phyloP scores from a whole-genome alignment of 73 alveolate genomes.

The Stentor roeselii region DNA sequence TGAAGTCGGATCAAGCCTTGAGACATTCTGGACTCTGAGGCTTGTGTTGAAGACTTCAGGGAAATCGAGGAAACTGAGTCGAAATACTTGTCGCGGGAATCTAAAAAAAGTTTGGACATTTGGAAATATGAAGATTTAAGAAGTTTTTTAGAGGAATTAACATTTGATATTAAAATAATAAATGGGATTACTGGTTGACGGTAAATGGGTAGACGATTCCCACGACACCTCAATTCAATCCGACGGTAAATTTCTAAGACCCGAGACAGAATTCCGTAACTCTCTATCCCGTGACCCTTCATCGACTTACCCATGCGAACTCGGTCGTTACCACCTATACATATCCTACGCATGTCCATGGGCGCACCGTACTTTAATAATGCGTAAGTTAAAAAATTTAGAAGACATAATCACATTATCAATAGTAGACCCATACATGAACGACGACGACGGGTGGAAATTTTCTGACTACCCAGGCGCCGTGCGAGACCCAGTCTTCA shows the following conservation, averaged over 20 bases:
- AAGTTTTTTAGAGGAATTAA: no score
- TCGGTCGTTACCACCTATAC: slow-evolving; percentile 36
- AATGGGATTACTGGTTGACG: slow-evolving; percentile 13
- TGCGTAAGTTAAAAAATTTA: slow-evolving; percentile 33
- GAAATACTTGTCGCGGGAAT: no score
- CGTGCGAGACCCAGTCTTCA: slow-evolving; percentile 15
- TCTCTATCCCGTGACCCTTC: neutral
- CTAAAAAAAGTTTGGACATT: no score
- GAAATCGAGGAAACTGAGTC: no score
- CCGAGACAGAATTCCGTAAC: neutral
- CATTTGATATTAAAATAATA: neutral
- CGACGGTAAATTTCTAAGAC: slow-evolving; percentile 3
- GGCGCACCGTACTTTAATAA: slow-evolving; percentile 40
- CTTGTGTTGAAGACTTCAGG: no score
- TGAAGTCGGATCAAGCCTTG: no score
- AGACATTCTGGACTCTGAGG: no score
- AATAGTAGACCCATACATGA: neutral
- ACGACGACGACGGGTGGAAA: neutral
- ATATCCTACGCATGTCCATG: slow-evolving; percentile 55
- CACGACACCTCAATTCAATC: neutral
- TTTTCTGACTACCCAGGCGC: slow-evolving; percentile 16
- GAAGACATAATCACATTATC: slow-evolving; percentile 45
- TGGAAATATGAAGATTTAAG: no score
- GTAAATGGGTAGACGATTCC: slow-evolving; percentile 24
- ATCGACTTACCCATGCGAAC: neutral